Base-by-base conservation (phyloP, 768 basidiomycete species). In the Lactarius trivialis region DNA sequence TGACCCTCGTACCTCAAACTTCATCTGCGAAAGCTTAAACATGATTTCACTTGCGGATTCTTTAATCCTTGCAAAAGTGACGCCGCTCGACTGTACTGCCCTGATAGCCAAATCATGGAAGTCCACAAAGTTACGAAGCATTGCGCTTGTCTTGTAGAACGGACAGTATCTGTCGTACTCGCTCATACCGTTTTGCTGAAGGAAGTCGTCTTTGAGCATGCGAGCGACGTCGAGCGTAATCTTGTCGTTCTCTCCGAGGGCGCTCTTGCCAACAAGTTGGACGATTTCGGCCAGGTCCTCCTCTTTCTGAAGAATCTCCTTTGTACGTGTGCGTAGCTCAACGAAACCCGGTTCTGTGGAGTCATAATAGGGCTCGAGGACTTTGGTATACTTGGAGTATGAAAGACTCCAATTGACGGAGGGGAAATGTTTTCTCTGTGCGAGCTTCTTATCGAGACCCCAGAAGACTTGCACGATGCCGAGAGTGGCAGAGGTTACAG, bases 371-470 rank as follows among this genome's bases (percentile, higher is more conserved):
- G 89, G 83, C 69, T 96, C 94, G 43, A 98, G 83, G 11, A 94
- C 86, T 72, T 94, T 95, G 65, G 88, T 90, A 76, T 99, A 98
- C 75, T 99, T 99, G 62, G 97, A 98, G 75, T 98, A 98, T 11
- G 97, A 99, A n/a, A 97, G 78, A 67, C 88, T 97, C 97, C 97
- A 99, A 77, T 99, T 98, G 74, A 99, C 96, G n/a, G 95, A 97
- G 1, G 97, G 97, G 82, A 99, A 99, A 73, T 99, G 95, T 75
- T 99, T 98, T 65, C 96, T 84, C 73, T 98, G 97, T 3, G 97
- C 97, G 62, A 98, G 85, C 73, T 96, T 94, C 85, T 99, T 99
- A 78, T 98, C 97, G 30, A 99, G 84, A 74, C 97, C 97, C 97
- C 97, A 99, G 84, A 99, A 99, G 67, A 98, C 97, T 71, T 98